Evolutionary conservation across 2,329 filamentous ascomycete species (phyloP), one percentile per base, ranked within the genome.

Genomic region (Scytalidium sp.): DNA sequence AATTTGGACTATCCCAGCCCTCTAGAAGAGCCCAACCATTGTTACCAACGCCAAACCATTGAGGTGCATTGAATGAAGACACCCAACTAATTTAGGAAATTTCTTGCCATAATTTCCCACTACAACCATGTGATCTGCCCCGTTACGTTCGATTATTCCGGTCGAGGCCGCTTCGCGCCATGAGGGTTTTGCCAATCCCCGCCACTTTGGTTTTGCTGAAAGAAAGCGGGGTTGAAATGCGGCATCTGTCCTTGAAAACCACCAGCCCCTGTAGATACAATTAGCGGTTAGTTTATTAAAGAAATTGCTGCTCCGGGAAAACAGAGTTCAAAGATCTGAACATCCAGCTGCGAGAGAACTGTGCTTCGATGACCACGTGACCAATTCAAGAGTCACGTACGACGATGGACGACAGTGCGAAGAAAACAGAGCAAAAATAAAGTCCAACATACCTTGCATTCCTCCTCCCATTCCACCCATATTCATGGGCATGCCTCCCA

Each of bases 131-230:
- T 36, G 4, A 36, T 36, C 32, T 36, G 32, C 32, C 32, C 15
- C 17, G 32, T n/a, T 36, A 36, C 32, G 8, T n/a, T 36, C 17
- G 32, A 41, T 56, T 58, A 66, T 45, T 92, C 89, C 53, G 88
- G 87, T 55, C 89, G 80, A 57, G 87, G 85, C 57, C 89, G 78
- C 72, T 94, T 94, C 3, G 85, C 84, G 23, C 88, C 88, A 59
- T 93, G 89, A 5, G 89, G 89, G 62, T 93, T 93, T 75, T 88
- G 88, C 69, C 83, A 83, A 49, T 85, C 84, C 43, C 69, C 73
- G 39, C 70, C 70, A 43, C 67, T 69, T 48, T 71, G 70, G 23
- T 67, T 67, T 55, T 78, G 77, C 59, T 75, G 71, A 67, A 90
- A 93, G 71, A 90, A 91, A 50, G 77, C 81, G 32, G 85, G 81